Evolutionary conservation across 2,329 filamentous ascomycete genomes (phyloP), one percentile per base, ranked within the genome.

Genomic region (Ampelomyces quisqualis): DNA sequence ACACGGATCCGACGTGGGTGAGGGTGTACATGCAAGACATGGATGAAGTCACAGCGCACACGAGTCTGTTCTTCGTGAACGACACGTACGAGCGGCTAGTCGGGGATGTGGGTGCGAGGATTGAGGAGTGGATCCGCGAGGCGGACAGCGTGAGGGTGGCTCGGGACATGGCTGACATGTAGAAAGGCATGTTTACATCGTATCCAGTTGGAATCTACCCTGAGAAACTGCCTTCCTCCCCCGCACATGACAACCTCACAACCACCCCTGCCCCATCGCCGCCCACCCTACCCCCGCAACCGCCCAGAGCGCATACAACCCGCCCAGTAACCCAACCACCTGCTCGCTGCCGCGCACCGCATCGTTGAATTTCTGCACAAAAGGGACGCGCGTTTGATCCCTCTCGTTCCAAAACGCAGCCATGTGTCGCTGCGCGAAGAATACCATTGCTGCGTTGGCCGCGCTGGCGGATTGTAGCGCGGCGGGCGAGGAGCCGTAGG

Each of bases 31-130:
- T 96, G 86, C 78, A 85, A 43, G 83, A 82, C 37, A 82, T 93
- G 46, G 90, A 95, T 60, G 88, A 95, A 67, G 86, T 95, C 1
- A 83, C 81, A 5, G 90, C 90, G 7, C 90, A 95, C 64, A 91
- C 88, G 47, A 84, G 86, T 0, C 71, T 95, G 36, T 95, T 95
- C 70, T 80, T 88, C 9, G 70, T 81, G 0, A 83, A 85, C 5
- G 76, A 82, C 45, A 84, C 87, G 42, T 91, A 93, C 60, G 85
- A 90, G 55, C 71, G 70, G 49, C 70, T 91, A n/a, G 82, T 91
- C n/a, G 84, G 83, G 0, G 85, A 90, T 64, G 83, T 88, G 2
- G 83, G 80, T 3, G 75, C 75, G 20, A 72, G 81, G 43, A 79
- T 93, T 42, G 75, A 82, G 49, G 73, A 73, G 13, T 93, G 88